Percentiles rank a stretch among this genome's conserved stretches.
Conservation (phyloP, 768 basidiomycete species). For the Mycena vitilis region DNA sequence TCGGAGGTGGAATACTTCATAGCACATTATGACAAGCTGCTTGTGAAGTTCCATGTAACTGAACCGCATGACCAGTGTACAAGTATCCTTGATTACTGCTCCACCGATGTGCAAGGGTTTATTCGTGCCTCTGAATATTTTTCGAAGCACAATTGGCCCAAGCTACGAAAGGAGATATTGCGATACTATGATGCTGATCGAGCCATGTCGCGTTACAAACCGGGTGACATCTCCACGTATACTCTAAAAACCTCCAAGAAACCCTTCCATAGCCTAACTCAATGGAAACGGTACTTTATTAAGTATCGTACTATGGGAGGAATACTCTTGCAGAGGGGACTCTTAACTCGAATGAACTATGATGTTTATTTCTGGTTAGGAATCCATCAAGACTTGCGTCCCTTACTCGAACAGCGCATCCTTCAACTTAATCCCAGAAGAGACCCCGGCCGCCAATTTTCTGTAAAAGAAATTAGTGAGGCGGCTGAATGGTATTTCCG, state of each 20-base stretch:
- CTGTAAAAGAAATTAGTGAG: conserved; percentile 2
- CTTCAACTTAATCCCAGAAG: not conserved
- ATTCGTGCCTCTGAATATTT: not conserved
- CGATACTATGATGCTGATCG: conserved; percentile 19
- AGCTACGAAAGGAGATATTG: conserved; percentile 14
- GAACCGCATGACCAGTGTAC: no score
- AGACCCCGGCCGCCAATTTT: not conserved
- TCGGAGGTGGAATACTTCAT: not conserved
- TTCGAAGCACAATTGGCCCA: not conserved
- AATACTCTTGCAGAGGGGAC: no score
- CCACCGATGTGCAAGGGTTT: not conserved
- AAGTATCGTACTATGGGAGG: no score
- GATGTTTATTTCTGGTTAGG: conserved; percentile 26
- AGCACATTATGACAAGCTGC: not conserved
- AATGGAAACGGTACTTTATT: no score
- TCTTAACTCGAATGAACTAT: not conserved
- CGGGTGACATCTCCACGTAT: conserved; percentile 1
- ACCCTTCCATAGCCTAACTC: no score
- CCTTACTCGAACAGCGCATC: conserved; percentile 1
- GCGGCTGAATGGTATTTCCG: conserved; percentile 23
- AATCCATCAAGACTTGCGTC: not conserved
- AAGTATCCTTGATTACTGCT: not conserved
- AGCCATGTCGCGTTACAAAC: conserved; percentile 5
- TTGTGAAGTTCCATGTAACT: not conserved
- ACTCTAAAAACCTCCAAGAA: not conserved